Conservation (phyloP, 2,329 filamentous ascomycete species). For the Cordyceps farinosa region DNA sequence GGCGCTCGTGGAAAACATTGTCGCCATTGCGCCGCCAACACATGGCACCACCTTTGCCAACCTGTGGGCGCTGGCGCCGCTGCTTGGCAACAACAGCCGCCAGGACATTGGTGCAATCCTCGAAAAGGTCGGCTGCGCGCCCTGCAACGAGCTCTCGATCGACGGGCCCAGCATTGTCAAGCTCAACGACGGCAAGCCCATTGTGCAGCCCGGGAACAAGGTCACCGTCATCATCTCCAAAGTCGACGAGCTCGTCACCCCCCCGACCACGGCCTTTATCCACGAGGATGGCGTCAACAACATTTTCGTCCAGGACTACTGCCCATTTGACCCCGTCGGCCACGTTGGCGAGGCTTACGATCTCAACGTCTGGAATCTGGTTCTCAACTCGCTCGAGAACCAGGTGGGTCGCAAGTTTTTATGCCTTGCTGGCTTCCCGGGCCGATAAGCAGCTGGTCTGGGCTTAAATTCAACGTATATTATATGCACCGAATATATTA, state of each 20-base stretch:
- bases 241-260: slow-evolving; percentile 21
- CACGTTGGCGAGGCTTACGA: slow-evolving; percentile 21
- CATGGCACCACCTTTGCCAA: slow-evolving; percentile 24
- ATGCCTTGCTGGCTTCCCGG: slow-evolving; percentile 7
- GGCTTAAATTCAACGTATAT: not conserved
- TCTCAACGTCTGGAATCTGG: slow-evolving; percentile 20
- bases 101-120: slow-evolving; percentile 11
- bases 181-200: slow-evolving; percentile 18
- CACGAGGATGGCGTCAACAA: slow-evolving; percentile 21
- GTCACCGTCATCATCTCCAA: slow-evolving; percentile 21
- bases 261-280: slow-evolving; percentile 15
- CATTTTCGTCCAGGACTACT: slow-evolving; percentile 22
- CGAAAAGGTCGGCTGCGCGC: slow-evolving; percentile 20
- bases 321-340: slow-evolving; percentile 21
- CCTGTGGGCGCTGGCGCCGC: slow-evolving; percentile 18
- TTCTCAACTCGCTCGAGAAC: slow-evolving; percentile 20
- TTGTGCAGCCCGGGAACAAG: slow-evolving; percentile 21
- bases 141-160: slow-evolving; percentile 21
- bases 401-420: slow-evolving; percentile 18
- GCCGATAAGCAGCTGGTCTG: not conserved
- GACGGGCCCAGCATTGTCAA: slow-evolving; percentile 18
- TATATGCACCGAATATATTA: not conserved
- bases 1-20: slow-evolving; percentile 20
- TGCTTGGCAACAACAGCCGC: slow-evolving; percentile 1
- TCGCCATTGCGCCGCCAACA: slow-evolving; percentile 22